Conservation (phyloP, 1,284 basidiomycete genomes). For the Malassezia globosa region DNA sequence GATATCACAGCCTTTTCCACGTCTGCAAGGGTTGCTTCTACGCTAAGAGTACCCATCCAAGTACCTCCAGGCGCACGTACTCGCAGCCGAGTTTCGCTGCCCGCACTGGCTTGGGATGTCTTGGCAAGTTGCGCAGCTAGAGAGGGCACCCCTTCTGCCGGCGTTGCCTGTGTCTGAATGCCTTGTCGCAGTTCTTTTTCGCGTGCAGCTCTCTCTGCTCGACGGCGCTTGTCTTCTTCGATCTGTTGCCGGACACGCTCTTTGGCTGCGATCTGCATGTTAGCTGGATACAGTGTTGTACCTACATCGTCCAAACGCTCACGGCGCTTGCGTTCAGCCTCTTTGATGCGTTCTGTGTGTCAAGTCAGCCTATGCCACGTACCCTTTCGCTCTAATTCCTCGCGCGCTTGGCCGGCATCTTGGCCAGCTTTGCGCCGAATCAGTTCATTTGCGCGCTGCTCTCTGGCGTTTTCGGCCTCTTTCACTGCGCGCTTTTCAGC, state of each 20-base stretch:
- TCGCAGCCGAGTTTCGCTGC: constrained; percentile 31
- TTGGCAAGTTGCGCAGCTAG: constrained; percentile 13
- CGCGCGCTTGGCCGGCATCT: constrained; percentile 29
- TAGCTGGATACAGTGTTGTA: neutral
- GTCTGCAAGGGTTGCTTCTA: constrained; percentile 29
- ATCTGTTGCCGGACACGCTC: constrained; percentile 41
- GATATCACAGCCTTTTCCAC: constrained; percentile 25
- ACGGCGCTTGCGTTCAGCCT: constrained; percentile 37
- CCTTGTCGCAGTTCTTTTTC: constrained; percentile 41
- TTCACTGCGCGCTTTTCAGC: constrained; percentile 37
- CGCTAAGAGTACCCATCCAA: constrained; percentile 38
- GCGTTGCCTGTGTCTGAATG: neutral
- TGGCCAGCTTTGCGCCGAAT: constrained; percentile 45
- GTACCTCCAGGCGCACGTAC: constrained; percentile 35
- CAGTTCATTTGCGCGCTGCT: constrained; percentile 36
- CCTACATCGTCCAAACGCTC: constrained; percentile 34
- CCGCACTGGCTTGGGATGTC: constrained; percentile 19
- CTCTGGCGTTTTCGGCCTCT: constrained; percentile 32
- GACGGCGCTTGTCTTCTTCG: constrained; percentile 42
- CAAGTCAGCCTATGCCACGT: neutral
- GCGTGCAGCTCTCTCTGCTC: constrained; percentile 35
- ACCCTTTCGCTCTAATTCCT: constrained; percentile 42
- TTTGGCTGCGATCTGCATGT: constrained; percentile 21
- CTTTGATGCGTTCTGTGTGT: constrained; percentile 32
- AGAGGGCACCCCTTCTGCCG: constrained; percentile 6